Evolutionary conservation across 2,329 filamentous ascomycete species (phyloP), one percentile per base, ranked within the genome.

Genomic region (Alternaria gansuensis): DNA sequence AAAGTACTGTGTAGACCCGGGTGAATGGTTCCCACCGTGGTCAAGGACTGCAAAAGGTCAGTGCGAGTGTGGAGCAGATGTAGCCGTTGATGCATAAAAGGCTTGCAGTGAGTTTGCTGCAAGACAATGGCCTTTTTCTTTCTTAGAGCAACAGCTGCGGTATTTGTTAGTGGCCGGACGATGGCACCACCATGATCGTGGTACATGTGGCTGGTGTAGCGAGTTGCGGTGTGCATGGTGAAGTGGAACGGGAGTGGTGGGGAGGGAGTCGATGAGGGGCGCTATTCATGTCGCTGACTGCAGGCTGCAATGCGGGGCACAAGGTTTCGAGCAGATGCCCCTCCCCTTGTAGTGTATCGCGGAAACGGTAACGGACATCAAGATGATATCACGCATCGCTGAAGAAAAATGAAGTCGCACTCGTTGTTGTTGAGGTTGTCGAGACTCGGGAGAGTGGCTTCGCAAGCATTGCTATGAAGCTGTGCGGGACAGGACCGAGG

Each of bases 171-270:
- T 64, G 56, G 63, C 43, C 45, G 41, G 50, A 23, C 23, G 43
- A 28, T 41, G 31, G 8, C 40, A 26, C 44, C 40, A 31, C 31
- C 36, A 45, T 17, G 31, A 31, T 24, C 10, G 28, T 5, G 14
- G 45, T 36, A 40, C 34, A 51, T 36, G 43, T 26, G 52, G 45
- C 33, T 40, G 49, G 49, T 51, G 55, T 55, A 54, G 57, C 51
- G 58, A 60, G 44, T 60, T 64, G 57, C 62, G 62, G 64, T 66
- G 64, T 65, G 64, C 59, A 61, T 64, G 62, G 29, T 63, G 60
- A 54, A 37, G 55, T 61, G 58, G 40, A 54, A 52, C 50, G 23
- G 43, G 51, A 56, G 33, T 55, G 43, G 44, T 55, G 53, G 44
- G 45, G 52, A 49, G 52, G 21, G 44, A 48, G 13, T 33, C 52